Evolutionary conservation across 495 filamentous ascomycete species (phyloP), one percentile per base, ranked within the genome.

Genomic region (Parachaetomium inaequale): DNA sequence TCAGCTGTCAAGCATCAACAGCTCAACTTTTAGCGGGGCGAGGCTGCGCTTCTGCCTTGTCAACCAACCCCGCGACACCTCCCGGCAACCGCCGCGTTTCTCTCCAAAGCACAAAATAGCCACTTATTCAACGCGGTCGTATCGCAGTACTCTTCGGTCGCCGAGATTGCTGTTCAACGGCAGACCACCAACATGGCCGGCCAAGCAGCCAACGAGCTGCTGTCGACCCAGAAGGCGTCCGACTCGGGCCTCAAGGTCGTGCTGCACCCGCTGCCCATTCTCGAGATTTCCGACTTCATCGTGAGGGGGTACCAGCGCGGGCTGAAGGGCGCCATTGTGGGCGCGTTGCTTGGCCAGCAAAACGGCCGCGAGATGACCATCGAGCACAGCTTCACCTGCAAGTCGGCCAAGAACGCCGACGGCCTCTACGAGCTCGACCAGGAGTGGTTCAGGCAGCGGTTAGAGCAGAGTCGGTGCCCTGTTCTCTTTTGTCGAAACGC

Each of bases 211-310:
- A 72, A 72, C 66, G 57, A 66, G 49, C 61, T 72, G 61, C 64
- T 84, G 23, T 84, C 82, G 10, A 73, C 74, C 11, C 79, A 82
- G 61, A 78, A 79, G 64, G 74, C 87, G 68, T 84, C 89, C 11
- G 90, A 92, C 59, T 90, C 90, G 15, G 87, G 88, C 25, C 85
- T 95, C 19, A 85, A 89, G 65, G 86, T 93, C 31, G 88, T 91
- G 66, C 86, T 99, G 5, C 94, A 99, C 70, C 94, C 94, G 45
- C 87, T 99, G 11, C 91, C 95, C 32, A 86, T 98, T 55, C 90
- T 99, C 75, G 96, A 90, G 21, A 93, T 99, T 63, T 96, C 93
- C 55, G 94, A 99, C 78, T 93, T 92, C 74, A 92, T 97, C 72
- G 95, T 93, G 45, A 85, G 94, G 55, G 92, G 94, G 75, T 89